Evolutionary conservation across 1,284 basidiomycete species (phyloP).

Genomic region (Athelia sp.): DNA sequence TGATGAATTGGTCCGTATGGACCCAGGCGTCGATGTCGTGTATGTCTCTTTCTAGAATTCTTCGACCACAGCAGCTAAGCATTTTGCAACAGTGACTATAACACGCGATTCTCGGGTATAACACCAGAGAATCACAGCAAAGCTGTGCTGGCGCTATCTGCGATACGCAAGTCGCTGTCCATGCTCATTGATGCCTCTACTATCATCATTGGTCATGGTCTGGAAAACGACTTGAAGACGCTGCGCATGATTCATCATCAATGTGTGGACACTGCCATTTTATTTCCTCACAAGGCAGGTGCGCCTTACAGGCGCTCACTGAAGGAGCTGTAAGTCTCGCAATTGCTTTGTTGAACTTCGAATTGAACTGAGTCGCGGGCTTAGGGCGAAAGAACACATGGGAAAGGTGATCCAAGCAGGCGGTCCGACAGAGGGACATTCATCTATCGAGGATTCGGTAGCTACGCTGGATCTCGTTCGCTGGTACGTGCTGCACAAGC

Average conservation of each 20-base stretch:
- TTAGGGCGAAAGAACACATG: conserved; percentile 75
- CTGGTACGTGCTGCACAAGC: conserved; percentile 58
- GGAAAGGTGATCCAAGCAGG: conserved; percentile 75
- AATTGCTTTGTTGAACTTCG: background rate
- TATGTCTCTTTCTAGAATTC: conserved; percentile 31
- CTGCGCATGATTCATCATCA: conserved; percentile 78
- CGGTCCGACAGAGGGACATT: conserved; percentile 72
- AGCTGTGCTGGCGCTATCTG: conserved; percentile 60
- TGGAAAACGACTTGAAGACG: conserved; percentile 90
- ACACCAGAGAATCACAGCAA: conserved; percentile 52
- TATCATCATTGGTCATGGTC: conserved; percentile 77
- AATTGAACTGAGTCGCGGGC: conserved; percentile 1
- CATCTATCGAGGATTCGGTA: conserved; percentile 77
- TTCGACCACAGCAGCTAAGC: conserved; percentile 1
- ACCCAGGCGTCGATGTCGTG: conserved; percentile 74
- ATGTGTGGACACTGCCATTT: conserved; percentile 78
- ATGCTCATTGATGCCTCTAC: conserved; percentile 72
- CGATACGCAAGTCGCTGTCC: conserved; percentile 64
- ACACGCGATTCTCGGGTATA: conserved; percentile 88
- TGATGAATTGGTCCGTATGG: conserved; percentile 80
- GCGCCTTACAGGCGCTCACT: conserved; percentile 75
- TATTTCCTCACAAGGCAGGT: conserved; percentile 82
- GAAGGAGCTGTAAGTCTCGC: conserved; percentile 62
- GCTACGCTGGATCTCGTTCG: conserved; percentile 84
- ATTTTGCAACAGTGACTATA: conserved; percentile 63